These are phyloP conservation scores for Aquilaria malaccensis DNA, from an alignment of 345 rosid species.

Conservation along the genomic window DNA sequence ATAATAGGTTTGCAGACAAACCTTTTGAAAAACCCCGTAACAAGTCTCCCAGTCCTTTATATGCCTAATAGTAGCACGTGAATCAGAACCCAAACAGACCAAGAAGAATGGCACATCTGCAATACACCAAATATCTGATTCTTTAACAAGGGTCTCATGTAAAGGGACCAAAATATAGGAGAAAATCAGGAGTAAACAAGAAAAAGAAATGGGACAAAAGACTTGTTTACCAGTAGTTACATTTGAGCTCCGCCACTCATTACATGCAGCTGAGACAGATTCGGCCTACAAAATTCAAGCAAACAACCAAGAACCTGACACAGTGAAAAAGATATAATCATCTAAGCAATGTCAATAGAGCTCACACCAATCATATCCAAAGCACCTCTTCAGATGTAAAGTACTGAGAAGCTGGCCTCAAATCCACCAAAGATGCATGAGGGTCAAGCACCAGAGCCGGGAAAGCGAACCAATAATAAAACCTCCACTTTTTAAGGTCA, in stretches of 20 bases:
- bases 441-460: conserved; percentile 87
- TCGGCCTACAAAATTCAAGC: conserved; percentile 40
- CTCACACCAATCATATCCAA: conserved; percentile 8
- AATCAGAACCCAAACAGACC: conserved; percentile 49
- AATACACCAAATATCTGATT: conserved; percentile 9
- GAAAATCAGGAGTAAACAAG: background rate
- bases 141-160: background rate
- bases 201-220: conserved; percentile 1
- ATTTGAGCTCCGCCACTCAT: conserved; percentile 72
- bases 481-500: conserved; percentile 84
- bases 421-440: conserved; percentile 56
- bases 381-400: conserved; percentile 64
- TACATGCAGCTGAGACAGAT: conserved; percentile 71
- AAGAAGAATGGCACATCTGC: conserved; percentile 88
- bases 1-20: conserved; percentile 22
- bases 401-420: conserved; percentile 72
- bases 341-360: background rate
- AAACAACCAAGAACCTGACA: background rate
- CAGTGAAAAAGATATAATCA: conserved; percentile 4
- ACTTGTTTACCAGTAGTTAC: conserved; percentile 46
- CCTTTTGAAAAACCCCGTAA: conserved; percentile 64
- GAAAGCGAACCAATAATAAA: conserved; percentile 86
- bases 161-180: background rate
- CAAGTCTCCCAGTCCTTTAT: conserved; percentile 68
- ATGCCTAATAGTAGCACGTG: conserved; percentile 48